These are phyloP conservation scores for Pichia norvegensis DNA, from an alignment of 1,139 yeast genomes.

Conservation along the genomic window DNA sequence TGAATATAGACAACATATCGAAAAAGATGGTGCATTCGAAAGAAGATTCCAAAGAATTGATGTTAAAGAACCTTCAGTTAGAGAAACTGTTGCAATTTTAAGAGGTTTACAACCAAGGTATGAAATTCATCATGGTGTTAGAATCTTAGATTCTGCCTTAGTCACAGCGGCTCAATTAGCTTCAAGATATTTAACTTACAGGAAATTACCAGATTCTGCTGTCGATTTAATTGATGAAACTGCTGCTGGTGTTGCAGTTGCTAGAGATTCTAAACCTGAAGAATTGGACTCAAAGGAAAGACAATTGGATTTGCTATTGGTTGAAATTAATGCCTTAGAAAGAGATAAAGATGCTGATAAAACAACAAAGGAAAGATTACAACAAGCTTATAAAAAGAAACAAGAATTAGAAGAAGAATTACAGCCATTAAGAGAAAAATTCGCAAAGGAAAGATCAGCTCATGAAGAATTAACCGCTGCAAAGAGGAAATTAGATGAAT, in stretches of 20 bases:
- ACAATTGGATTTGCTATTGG: slow-evolving; percentile 81
- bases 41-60: slow-evolving; percentile 97
- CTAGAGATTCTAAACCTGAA: slow-evolving; percentile 96
- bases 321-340: slow-evolving; percentile 93
- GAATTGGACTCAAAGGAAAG: slow-evolving; percentile 91
- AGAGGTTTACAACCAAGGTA: slow-evolving; percentile 95
- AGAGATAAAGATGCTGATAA: slow-evolving; percentile 90
- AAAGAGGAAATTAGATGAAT: slow-evolving; percentile 84
- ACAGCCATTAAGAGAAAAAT: slow-evolving; percentile 78
- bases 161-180: slow-evolving; percentile 96
- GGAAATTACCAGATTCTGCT: slow-evolving; percentile 96
- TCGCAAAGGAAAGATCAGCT: slow-evolving; percentile 81
- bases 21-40: slow-evolving; percentile 97
- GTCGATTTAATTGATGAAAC: slow-evolving; percentile 95
- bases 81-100: slow-evolving; percentile 90
- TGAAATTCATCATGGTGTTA: slow-evolving; percentile 96
- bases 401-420: slow-evolving; percentile 82
- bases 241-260: slow-evolving; percentile 96
- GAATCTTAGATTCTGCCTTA: slow-evolving; percentile 90
- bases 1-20: slow-evolving; percentile 86
- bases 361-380: slow-evolving; percentile 78
- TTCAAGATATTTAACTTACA: slow-evolving; percentile 85
- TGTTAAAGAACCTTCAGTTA: slow-evolving; percentile 86
- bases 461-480: slow-evolving; percentile 86
- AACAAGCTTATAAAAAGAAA: slow-evolving; percentile 65